Evolutionary conservation across 768 basidiomycete genomes (phyloP), one percentile per base, ranked within the genome.

Genomic region (Lenzites betulinus): DNA sequence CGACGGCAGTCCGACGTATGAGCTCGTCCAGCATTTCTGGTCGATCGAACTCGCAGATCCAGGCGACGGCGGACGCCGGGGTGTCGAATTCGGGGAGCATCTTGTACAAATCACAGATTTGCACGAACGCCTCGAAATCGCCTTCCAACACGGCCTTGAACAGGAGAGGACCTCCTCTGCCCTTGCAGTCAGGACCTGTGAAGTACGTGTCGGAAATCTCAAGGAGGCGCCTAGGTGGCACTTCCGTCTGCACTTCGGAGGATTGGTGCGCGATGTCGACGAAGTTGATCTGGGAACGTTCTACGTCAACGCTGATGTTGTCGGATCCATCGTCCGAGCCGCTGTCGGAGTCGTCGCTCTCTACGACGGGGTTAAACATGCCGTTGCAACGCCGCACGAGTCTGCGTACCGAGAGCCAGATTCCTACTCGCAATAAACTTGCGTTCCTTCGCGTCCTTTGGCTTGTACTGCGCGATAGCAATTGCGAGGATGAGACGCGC

Each of bases 401-500:
- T 13, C 11, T 36, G 48, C 63, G 46, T 56, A 81, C 79, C 77
- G 36, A 78, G 58, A n/a, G 69, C 64, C 41, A 80, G 18, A 22
- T 43, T 68, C 26, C 70, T 66, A 12, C 66, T 67, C 6, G 70
- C 62, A 7, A 70, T 72, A 63, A 79, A 80, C 39, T 73, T 73
- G 6, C 59, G 71, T 13, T 75, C 63, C 3, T 75, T 65, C 6
- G 51, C 54, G 8, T 79, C 73, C 0, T 74, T 68, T 3, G 77
- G 71, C 20, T 79, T 73, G 60, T 83, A 83, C 67, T 88, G 86
- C 12, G 84, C 80, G 1, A 72, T 71, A 5, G 83, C 78, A 60
- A 86, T 85, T 1, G 82, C 80, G 23, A 87, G 66, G n/a, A 88
- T 76, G 7, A 86, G 71, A n/a, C 78, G 80, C 0, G 83, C 85